Percentiles rank a stretch among this genome's conserved stretches.
phyloP scores from a whole-genome alignment of 345 rosid genomes.

The Acer yangbiense region DNA sequence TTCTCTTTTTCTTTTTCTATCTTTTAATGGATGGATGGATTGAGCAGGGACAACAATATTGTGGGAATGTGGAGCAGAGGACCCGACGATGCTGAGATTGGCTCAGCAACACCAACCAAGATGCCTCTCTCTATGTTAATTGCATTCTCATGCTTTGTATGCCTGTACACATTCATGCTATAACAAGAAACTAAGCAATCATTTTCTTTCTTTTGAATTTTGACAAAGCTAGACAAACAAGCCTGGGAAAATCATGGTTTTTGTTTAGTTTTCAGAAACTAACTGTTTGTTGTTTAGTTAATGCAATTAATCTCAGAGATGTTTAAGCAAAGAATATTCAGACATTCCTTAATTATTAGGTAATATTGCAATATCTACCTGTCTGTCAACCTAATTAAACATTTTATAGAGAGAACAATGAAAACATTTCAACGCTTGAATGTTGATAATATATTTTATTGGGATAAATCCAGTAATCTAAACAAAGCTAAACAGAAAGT shows the following conservation, averaged over 20 bases:
- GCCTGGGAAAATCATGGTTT: background rate
- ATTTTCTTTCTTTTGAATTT: background rate
- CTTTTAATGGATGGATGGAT: slow-evolving; percentile 17
- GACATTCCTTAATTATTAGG: background rate
- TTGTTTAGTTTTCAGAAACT: background rate
- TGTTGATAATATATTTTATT: background rate
- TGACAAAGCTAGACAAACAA: background rate
- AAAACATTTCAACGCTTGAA: background rate
- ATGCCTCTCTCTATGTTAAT: slow-evolving; percentile 25
- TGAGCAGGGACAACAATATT: slow-evolving; percentile 72
- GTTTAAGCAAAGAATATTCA: background rate
- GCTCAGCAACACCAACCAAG: slow-evolving; percentile 43
- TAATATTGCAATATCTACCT: background rate
- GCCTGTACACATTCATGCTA: slow-evolving; percentile 37
- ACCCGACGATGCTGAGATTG: slow-evolving; percentile 35
- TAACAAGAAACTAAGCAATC: slow-evolving; percentile 32
- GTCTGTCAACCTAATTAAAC: background rate
- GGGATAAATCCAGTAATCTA: background rate
- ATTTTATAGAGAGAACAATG: background rate
- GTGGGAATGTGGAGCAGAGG: slow-evolving; percentile 84
- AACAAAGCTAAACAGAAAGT: background rate
- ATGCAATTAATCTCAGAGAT: background rate
- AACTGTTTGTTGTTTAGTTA: too few species aligned
- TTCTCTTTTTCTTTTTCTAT: slow-evolving; percentile 8
- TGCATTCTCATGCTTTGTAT: slow-evolving; percentile 34